Conservation (phyloP, 257 asterid genomes). For the Solanum piurae region DNA sequence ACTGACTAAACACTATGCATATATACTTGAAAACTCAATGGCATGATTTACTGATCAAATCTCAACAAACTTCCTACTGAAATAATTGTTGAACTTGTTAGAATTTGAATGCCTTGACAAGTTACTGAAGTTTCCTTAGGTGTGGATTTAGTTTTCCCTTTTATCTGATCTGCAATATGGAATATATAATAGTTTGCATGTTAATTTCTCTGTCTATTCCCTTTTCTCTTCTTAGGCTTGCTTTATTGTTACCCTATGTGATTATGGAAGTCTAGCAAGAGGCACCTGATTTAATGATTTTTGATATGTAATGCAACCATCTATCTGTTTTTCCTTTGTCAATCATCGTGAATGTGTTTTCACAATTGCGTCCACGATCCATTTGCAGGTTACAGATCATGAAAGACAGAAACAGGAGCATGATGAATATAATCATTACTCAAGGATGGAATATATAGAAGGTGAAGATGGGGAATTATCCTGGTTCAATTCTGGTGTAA, state of each 20-base stretch:
- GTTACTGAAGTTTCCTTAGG: background rate
- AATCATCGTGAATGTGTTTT: background rate
- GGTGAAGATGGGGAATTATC: slow-evolving; percentile 58
- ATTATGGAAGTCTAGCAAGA: background rate
- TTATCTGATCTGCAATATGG: background rate
- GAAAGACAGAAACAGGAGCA: slow-evolving; percentile 18
- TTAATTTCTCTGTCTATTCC: background rate
- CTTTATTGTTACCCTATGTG: background rate
- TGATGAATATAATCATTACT: slow-evolving; percentile 16
- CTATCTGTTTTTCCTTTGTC: background rate
- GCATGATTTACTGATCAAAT: background rate
- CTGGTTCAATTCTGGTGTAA: slow-evolving; percentile 73
- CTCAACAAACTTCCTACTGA: background rate
- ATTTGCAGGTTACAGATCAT: slow-evolving; percentile 25
- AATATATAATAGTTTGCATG: background rate
- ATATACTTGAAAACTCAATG: background rate
- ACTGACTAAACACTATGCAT: background rate
- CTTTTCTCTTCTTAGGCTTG: background rate
- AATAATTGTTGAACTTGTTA: background rate
- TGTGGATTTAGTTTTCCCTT: background rate
- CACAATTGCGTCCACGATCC: background rate
- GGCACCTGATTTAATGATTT: background rate
- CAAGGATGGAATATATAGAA: slow-evolving; percentile 29
- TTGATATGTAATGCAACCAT: background rate
- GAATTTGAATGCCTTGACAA: background rate